These are phyloP conservation scores for Acacia pycnantha DNA, from an alignment of 331 rosid genomes.

Conservation along the genomic window DNA sequence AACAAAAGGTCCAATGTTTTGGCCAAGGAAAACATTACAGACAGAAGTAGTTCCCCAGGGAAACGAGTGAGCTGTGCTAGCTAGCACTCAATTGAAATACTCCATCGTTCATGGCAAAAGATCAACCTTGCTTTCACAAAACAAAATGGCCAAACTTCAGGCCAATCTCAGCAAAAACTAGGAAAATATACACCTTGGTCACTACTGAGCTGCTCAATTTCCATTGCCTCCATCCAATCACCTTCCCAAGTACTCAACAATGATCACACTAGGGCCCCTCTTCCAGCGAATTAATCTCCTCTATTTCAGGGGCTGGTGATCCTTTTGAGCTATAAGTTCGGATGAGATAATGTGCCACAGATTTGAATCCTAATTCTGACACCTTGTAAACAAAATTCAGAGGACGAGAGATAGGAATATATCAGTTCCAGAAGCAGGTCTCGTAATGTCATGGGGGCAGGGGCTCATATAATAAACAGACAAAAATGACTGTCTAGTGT, in stretches of 20 bases:
- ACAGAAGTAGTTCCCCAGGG: neutral
- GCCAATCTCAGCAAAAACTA: neutral
- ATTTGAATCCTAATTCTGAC: conserved; percentile 65
- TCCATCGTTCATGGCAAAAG: conserved; percentile 13
- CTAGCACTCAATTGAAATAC: neutral
- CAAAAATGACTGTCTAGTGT: neutral
- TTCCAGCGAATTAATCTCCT: neutral
- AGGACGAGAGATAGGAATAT: conserved; percentile 8
- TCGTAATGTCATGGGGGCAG: neutral
- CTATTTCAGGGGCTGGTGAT: conserved; percentile 8
- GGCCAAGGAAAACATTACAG: neutral
- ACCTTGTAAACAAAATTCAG: conserved; percentile 41
- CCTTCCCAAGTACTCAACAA: neutral
- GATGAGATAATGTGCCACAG: conserved; percentile 86
- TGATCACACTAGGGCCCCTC: neutral
- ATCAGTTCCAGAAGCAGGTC: conserved; percentile 20
- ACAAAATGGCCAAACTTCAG: neutral
- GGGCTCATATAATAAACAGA: neutral
- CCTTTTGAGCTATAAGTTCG: conserved; percentile 39
- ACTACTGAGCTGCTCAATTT: neutral
- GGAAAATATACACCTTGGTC: neutral
- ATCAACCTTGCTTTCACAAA: neutral
- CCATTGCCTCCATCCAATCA: neutral
- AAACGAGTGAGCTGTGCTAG: neutral
- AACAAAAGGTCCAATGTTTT: neutral